Base-by-base conservation (phyloP, 345 rosid genomes). In the Leavenworthia alabamica region DNA sequence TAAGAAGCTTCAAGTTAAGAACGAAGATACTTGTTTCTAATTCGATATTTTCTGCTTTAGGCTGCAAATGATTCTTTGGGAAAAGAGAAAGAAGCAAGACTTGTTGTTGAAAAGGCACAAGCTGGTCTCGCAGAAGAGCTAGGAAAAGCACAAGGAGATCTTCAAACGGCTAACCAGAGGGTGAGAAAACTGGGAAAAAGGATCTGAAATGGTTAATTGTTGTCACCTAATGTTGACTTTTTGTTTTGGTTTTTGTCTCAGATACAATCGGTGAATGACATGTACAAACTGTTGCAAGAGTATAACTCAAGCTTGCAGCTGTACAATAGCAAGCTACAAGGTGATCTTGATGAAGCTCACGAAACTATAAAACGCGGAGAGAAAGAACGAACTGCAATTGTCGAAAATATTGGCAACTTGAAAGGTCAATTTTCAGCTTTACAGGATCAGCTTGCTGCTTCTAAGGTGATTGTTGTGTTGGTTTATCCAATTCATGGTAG, bases 241-340 rank as follows among this genome's bases (percentile, higher is more conserved):
- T 8, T 33, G n/a, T 5, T 54, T 17, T 28, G 23, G 45, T 1
- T 50, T 50, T 48, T 60, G 46, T 78, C n/a, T 76, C 85, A 93
- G 99, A 84, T 89, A 76, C 68, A 78, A n/a, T 87, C 99, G 4
- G 72, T 87, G 6, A 89, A 81, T 78, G 99, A 93, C 68, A 93
- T 93, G 97, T 93, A 93, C 84, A 87, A 85, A 81, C 82, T 86
- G 45, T 62, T 93, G 48, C 99, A 86, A 69, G 99, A 93, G 72
- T 93, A 89, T 72, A 93, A 93, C 67, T 79, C 94, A 53, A 89
- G 99, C 80, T 77, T 93, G 77, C 99, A 93, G 77, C 82, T 81
- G 42, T 93, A 93, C 62, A 93, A 93, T 55, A 80, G 83, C 75
- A 93, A 89, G 62, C 97, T 93, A 46, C 99, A 93, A 80, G 78